Evolutionary conservation across 441 rosid genomes (phyloP).

Genomic region (Croton laevigatus): DNA sequence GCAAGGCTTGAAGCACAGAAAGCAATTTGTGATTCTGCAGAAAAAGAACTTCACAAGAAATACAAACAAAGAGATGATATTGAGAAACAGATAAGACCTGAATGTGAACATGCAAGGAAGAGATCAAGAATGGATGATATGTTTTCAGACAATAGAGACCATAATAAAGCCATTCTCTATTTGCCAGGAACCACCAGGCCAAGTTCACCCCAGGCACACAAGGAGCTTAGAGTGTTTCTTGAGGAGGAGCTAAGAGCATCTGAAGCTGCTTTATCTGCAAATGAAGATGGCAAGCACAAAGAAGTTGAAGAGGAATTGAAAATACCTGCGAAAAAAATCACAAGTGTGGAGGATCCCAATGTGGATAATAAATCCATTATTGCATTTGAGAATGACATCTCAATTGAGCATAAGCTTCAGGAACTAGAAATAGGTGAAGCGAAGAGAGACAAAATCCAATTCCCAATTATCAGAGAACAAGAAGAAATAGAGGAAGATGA

Average conservation of each 20-base stretch:
- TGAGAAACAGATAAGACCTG: conserved; percentile 71
- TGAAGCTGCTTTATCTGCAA: conserved; percentile 34
- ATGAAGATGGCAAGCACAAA: conserved; percentile 36
- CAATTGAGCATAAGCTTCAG: conserved; percentile 39
- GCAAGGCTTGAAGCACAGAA: conserved; percentile 92
- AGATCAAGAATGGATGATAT: conserved; percentile 63
- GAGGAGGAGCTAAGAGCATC: conserved; percentile 79
- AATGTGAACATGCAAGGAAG: conserved; percentile 73
- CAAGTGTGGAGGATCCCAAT: conserved; percentile 27
- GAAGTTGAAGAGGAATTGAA: conserved; percentile 39
- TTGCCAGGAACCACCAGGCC: conserved; percentile 62
- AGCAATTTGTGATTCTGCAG: conserved; percentile 78
- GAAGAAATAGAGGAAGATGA: conserved; percentile 75
- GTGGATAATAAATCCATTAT: conserved; percentile 35
- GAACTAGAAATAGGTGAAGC: conserved; percentile 38
- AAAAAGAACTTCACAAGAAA: conserved; percentile 79
- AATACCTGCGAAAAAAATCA: conserved; percentile 20
- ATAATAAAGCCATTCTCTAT: conserved; percentile 40
- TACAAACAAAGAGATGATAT: conserved; percentile 76
- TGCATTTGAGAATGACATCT: conserved; percentile 33
- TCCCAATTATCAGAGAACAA: conserved; percentile 32
- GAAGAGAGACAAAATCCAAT: conserved; percentile 31
- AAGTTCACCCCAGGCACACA: conserved; percentile 41
- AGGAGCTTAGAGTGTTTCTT: conserved; percentile 59
- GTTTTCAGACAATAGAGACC: conserved; percentile 45